phyloP scores from a whole-genome alignment of 2,329 filamentous ascomycete genomes.

The Juglanconis sp. region DNA sequence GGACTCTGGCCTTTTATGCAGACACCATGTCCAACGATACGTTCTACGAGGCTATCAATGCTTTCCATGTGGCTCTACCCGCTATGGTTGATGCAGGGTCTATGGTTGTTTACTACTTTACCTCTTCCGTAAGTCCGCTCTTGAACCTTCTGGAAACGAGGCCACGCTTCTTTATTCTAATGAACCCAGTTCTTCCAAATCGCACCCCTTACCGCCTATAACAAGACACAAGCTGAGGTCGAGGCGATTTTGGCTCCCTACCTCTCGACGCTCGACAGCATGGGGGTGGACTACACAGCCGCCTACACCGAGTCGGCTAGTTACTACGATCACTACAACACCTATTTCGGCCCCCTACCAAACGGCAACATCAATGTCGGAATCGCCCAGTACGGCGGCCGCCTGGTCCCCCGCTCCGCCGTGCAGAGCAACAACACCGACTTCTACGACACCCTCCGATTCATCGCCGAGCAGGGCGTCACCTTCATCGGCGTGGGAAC shows the following conservation, averaged over 20 bases:
- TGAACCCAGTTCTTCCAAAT: constrained; percentile 40
- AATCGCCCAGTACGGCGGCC: constrained; percentile 38
- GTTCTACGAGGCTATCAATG: constrained; percentile 22
- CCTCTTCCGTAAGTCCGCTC: background rate
- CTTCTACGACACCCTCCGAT: constrained; percentile 25
- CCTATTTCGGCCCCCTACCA: constrained; percentile 39
- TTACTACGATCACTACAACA: constrained; percentile 43
- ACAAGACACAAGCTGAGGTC: constrained; percentile 40
- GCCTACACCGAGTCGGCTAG: constrained; percentile 34
- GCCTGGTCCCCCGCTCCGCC: constrained; percentile 37
- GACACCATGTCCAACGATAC: constrained; percentile 19
- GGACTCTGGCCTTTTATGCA: constrained; percentile 18
- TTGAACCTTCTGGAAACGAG: background rate
- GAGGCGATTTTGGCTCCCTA: constrained; percentile 44
- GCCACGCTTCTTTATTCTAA: background rate
- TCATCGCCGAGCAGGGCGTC: constrained; percentile 31
- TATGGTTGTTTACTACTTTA: constrained; percentile 24
- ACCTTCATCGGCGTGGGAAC: constrained; percentile 31
- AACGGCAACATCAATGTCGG: constrained; percentile 50
- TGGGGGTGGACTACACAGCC: constrained; percentile 28
- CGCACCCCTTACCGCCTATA: constrained; percentile 44
- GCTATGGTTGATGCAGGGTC: constrained; percentile 24
- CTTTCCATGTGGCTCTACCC: constrained; percentile 23
- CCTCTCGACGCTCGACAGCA: constrained; percentile 34
- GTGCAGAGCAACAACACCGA: constrained; percentile 12